Evolutionary conservation across 1,284 basidiomycete species (phyloP), one percentile per base, ranked within the genome.

Genomic region (Veloporphyrellus conicus): DNA sequence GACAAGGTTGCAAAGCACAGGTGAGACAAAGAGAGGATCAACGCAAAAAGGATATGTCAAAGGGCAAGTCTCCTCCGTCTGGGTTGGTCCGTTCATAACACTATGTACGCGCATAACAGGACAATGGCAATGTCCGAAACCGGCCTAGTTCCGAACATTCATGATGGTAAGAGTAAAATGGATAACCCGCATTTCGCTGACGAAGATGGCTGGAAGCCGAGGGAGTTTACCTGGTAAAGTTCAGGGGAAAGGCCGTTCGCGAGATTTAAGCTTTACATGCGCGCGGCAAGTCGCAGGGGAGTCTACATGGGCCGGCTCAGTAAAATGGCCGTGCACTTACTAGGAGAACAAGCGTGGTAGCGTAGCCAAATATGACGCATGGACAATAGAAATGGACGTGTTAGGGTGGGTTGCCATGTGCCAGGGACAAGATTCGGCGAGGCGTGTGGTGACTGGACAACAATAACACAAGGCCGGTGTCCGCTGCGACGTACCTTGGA

Each of bases 71-170:
- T 33, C 42, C 28, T 41, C 20, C 31, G 42, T 22, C 33, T 46
- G 44, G 25, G 19, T 38, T 38, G 40, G 51, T 52, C 43, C 51
- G 52, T 53, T 54, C 52, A 60, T 56, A 51, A 47, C 41, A 45
- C 37, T 48, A 52, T 49, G 44, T 43, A 47, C 43, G 48, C 48
- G 57, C 48, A 53, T 50, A 61, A 50, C 29, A 38, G 52, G 61
- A 67, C 61, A 68, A 64, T 62, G 66, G 41, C 40, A 55, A 64
- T 53, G 54, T 66, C 66, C 62, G 66, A 68, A 67, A 64, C 66
- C 62, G 64, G 63, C 55, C 55, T 67, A 68, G 62, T 52, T 62
- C 63, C 64, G 63, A 53, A 49, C 43, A 40, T 19, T 47, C 40
- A 49, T 43, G 50, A 40, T 25, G 42, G 34, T 32, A 43, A 45